Evolutionary conservation across 2,329 filamentous ascomycete genomes (phyloP), one percentile per base, ranked within the genome.

Genomic region (Calonectria naviculata): DNA sequence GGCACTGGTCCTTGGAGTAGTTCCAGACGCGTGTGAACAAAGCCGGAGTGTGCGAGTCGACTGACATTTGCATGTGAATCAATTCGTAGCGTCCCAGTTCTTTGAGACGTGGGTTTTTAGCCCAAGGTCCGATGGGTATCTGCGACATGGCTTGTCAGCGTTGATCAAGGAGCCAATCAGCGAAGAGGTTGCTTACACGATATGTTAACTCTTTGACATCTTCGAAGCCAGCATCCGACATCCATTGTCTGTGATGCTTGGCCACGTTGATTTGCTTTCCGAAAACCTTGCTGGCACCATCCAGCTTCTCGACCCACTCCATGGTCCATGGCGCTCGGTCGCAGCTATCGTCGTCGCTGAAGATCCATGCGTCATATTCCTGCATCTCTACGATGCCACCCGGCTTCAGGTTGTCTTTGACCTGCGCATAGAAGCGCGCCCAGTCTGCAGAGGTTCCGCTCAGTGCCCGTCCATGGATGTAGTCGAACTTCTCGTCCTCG

Each of bases 31-130:
- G 79, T 0, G 83, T 83, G 70, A 85, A 83, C 12, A 85, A 76
- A 0, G 84, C 84, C 0, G 82, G 83, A 1, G 82, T 84, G 64
- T 85, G 82, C 13, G 83, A 84, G 54, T 83, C 84, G 2, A 83
- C 83, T 19, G 83, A 83, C 83, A 85, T 84, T 65, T 85, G 83
- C 83, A 85, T 84, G 52, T 85, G 82, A 0, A 80, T 75, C 49
- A 81, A 75, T 75, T 84, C 83, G 61, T 78, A 84, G 0, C 76
- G 66, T 0, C 83, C 83, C 0, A 84, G 72, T 58, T 84, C 82
- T 65, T 84, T 84, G 41, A 84, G 70, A 2, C 73, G 68, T 4
- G 79, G 78, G 1, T 84, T 80, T 63, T 82, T 84, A 29, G 82
- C 79, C 83, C 83, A 84, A 0, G 81, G 79, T 0, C 83, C 83